A percentile compares a stretch with the other conserved stretches of the same genome.
Evolutionary conservation across 352 stramenopile species (phyloP).

Genomic region (Phytophthora sp.): DNA sequence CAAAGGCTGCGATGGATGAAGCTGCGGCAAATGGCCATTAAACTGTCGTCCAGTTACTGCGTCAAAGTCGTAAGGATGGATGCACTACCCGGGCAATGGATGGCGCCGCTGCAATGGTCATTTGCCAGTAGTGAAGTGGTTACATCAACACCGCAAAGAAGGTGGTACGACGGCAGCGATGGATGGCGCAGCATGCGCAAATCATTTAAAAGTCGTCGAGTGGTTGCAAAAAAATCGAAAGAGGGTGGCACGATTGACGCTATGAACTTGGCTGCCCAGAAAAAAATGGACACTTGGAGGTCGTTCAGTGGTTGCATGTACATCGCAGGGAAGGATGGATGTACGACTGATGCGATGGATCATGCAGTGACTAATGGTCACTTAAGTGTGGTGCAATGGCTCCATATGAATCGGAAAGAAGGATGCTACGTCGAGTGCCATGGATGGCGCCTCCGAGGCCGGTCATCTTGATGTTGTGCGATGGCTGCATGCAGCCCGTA

Average conservation of each 20-base stretch:
- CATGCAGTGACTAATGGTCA: slow-evolving; percentile 20
- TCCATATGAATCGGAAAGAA: slow-evolving; percentile 21
- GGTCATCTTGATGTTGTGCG: slow-evolving; percentile 37
- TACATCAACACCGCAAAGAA: slow-evolving; percentile 35
- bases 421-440: slow-evolving; percentile 42
- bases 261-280: slow-evolving; percentile 33
- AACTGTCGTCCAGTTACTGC: slow-evolving; percentile 32
- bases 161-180: slow-evolving; percentile 37
- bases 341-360: slow-evolving; percentile 30
- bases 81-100: slow-evolving; percentile 40
- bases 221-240: slow-evolving; percentile 40
- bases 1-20: slow-evolving; percentile 37
- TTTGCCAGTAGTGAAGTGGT: slow-evolving; percentile 35
- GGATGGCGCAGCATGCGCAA: slow-evolving; percentile 18
- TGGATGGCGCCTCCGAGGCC: too few species aligned
- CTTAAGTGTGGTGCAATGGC: slow-evolving; percentile 33
- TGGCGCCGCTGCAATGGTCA: slow-evolving; percentile 33
- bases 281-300: slow-evolving; percentile 27
- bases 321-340: slow-evolving; percentile 35
- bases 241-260: slow-evolving; percentile 29
- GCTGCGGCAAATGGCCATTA: slow-evolving; percentile 33
- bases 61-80: slow-evolving; percentile 35
- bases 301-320: slow-evolving; percentile 32
- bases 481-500: slow-evolving; percentile 31
- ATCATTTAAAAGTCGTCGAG: slow-evolving; percentile 29